Conservation (phyloP, 331 rosid genomes). For the Stylosanthes scabra region DNA sequence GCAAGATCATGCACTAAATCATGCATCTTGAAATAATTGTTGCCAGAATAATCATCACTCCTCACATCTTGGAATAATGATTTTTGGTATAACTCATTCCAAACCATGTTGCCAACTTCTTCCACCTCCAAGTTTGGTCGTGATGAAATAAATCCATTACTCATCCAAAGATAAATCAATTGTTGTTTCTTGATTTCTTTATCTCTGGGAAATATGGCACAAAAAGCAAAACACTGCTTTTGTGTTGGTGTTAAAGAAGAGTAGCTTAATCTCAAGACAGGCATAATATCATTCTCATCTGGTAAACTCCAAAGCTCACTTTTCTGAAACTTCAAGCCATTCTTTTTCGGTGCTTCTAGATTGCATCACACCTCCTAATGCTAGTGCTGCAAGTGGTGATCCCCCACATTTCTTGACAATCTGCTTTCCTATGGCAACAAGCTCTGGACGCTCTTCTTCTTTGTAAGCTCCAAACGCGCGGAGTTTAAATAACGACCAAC, state of each 20-base stretch:
- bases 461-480: background rate
- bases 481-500: conserved; percentile 12
- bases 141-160: background rate
- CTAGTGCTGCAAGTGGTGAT: conserved; percentile 16
- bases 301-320: conserved; percentile 1
- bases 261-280: conserved; percentile 15
- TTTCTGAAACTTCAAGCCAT: conserved; percentile 3
- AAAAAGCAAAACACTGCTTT: conserved; percentile 8
- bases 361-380: background rate
- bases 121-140: background rate
- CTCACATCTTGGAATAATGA: background rate
- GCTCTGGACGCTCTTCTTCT: conserved; percentile 15
- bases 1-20: conserved; percentile 8
- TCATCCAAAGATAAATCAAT: conserved; percentile 13
- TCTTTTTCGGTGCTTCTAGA: background rate
- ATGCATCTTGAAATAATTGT: background rate
- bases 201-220: conserved; percentile 28
- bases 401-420: background rate
- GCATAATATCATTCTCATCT: background rate
- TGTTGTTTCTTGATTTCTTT: background rate
- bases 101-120: background rate
- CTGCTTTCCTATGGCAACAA: conserved; percentile 17
- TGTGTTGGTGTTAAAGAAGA: background rate
- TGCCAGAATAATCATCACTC: background rate
- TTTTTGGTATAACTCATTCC: background rate